phyloP scores from a whole-genome alignment of 2,329 filamentous ascomycete species.

The Fusarium sp. region DNA sequence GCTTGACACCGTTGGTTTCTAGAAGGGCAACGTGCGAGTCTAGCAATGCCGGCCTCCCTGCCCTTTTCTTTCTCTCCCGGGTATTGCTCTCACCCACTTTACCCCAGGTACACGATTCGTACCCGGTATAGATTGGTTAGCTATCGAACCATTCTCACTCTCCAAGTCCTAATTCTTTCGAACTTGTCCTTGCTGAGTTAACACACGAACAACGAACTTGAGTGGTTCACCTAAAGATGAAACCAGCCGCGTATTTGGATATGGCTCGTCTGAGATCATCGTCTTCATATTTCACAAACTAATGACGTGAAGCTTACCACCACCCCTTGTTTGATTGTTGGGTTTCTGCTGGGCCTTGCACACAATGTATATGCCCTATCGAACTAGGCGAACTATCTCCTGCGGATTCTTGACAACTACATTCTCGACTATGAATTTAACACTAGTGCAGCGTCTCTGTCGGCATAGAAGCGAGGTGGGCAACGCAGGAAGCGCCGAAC shows the following conservation, averaged over 20 bases:
- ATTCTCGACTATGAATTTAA: constrained; percentile 17
- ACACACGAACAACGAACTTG: constrained; percentile 30
- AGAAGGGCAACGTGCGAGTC: constrained; percentile 39
- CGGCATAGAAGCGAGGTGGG: not conserved
- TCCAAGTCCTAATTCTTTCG: constrained; percentile 16
- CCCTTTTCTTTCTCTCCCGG: constrained; percentile 30
- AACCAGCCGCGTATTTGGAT: constrained; percentile 39
- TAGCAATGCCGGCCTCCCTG: constrained; percentile 38
- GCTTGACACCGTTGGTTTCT: constrained; percentile 37
- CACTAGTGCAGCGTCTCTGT: not conserved
- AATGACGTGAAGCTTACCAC: constrained; percentile 24
- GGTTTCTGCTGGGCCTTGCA: constrained; percentile 9
- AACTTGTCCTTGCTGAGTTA: constrained; percentile 22
- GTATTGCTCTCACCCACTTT: constrained; percentile 43
- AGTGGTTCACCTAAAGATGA: constrained; percentile 47
- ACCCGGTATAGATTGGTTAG: constrained; percentile 31
- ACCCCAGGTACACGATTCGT: constrained; percentile 46
- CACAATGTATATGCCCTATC: constrained; percentile 15
- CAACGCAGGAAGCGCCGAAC: constrained; percentile 12
- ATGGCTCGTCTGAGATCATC: constrained; percentile 36
- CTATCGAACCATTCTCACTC: constrained; percentile 45
- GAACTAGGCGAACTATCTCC: constrained; percentile 17
- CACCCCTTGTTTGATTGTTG: constrained; percentile 11
- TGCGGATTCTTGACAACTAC: constrained; percentile 19
- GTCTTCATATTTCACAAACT: constrained; percentile 6